These are phyloP conservation scores for Nicotiana tomentosiformis DNA, from an alignment of 257 asterid species.

Conservation along the genomic window DNA sequence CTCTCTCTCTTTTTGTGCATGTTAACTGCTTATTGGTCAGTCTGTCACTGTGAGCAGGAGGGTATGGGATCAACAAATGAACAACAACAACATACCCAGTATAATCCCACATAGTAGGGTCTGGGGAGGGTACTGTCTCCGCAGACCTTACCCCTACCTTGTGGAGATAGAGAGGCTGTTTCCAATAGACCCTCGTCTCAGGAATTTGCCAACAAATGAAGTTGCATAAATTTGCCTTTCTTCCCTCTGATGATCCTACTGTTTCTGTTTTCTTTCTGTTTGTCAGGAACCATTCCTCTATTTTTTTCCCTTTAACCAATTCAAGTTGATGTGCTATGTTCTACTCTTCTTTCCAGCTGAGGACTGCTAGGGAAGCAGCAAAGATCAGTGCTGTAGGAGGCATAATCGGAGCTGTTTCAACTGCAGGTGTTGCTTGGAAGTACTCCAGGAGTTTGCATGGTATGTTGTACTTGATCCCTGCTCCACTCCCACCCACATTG, in stretches of 20 bases:
- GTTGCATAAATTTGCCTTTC: neutral
- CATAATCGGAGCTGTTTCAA: conserved; percentile 64
- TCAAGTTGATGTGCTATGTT: neutral
- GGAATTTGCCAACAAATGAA: neutral
- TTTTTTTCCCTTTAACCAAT: neutral
- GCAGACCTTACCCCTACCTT: too few relatives aligned
- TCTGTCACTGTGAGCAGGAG: neutral
- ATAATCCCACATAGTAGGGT: too few relatives aligned
- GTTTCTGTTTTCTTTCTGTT: neutral
- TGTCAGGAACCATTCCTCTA: neutral
- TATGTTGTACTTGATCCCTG: conserved; percentile 11
- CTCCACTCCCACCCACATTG: neutral
- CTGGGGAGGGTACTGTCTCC: too few relatives aligned
- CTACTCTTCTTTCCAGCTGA: conserved; percentile 49
- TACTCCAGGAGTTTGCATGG: conserved; percentile 93
- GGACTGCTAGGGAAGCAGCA: conserved; percentile 70
- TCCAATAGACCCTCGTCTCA: too few relatives aligned
- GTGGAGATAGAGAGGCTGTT: too few relatives aligned
- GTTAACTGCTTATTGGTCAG: neutral
- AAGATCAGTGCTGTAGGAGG: conserved; percentile 67
- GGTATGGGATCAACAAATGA: neutral
- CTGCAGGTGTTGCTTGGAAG: conserved; percentile 72
- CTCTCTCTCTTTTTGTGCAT: neutral
- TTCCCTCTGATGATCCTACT: neutral
- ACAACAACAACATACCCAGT: too few relatives aligned